Conservation (phyloP, 805 yeast genomes). For the Myxozyma mucilagina region DNA sequence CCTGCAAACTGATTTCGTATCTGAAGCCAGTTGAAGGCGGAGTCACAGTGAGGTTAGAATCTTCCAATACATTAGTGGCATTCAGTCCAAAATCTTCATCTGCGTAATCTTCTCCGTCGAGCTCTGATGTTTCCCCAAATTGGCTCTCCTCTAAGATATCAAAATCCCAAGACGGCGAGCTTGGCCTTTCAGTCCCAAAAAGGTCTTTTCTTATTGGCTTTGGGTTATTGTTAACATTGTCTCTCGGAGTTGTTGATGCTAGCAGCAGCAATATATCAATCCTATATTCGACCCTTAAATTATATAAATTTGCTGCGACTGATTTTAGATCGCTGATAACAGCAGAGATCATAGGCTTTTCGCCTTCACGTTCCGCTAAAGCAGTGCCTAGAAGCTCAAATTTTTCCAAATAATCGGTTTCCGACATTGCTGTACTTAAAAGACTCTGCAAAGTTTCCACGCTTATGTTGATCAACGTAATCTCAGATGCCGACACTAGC, state of each 20-base stretch:
- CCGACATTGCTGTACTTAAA: background rate
- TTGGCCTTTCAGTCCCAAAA: constrained; percentile 10
- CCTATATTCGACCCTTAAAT: constrained; percentile 56
- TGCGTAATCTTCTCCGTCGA: constrained; percentile 19
- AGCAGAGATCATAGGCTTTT: constrained; percentile 47
- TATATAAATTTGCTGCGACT: constrained; percentile 50
- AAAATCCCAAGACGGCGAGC: constrained; percentile 21
- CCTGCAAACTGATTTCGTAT: constrained; percentile 44
- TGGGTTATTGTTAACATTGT: background rate
- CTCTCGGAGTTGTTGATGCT: constrained; percentile 29
- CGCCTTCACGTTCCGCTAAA: constrained; percentile 19
- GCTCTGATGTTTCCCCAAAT: constrained; percentile 21
- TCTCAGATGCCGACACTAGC: constrained; percentile 4
- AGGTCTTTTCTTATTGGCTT: background rate
- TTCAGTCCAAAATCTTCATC: constrained; percentile 19
- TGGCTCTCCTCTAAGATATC: constrained; percentile 21
- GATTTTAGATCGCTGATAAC: constrained; percentile 43
- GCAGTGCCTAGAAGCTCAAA: constrained; percentile 23
- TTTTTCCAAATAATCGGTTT: constrained; percentile 8
- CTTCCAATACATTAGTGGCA: constrained; percentile 25
- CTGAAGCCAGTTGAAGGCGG: constrained; percentile 4
- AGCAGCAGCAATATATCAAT: constrained; percentile 58
- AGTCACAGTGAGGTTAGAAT: constrained; percentile 23
- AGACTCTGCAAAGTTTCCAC: background rate
- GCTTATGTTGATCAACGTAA: background rate